A percentile compares a stretch with the other conserved stretches of the same genome.
Evolutionary conservation across 2,329 filamentous ascomycete genomes (phyloP).

Genomic region (Clarireedia paspali): DNA sequence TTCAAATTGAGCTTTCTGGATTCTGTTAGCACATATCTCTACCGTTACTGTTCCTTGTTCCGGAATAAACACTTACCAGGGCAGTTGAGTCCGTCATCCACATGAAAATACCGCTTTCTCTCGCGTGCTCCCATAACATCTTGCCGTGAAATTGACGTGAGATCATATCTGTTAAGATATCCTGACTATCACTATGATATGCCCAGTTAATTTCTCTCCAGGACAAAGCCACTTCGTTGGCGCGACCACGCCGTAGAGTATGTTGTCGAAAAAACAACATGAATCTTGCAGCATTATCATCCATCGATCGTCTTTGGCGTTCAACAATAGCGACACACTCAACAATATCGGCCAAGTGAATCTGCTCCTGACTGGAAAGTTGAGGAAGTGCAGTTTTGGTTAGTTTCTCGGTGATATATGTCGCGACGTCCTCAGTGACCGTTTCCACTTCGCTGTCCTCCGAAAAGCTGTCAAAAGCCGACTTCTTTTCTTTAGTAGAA

Average conservation of each 20-base stretch:
- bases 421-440: slow-evolving; percentile 65
- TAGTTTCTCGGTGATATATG: slow-evolving; percentile 68
- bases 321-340: slow-evolving; percentile 81
- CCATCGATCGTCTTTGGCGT: slow-evolving; percentile 79
- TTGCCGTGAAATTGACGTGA: slow-evolving; percentile 70
- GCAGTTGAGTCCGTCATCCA: slow-evolving; percentile 77
- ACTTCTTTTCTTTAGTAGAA: slow-evolving; percentile 22
- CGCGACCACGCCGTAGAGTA: slow-evolving; percentile 58
- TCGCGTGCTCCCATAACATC: slow-evolving; percentile 77
- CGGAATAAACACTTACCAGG: slow-evolving; percentile 49
- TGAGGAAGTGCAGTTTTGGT: slow-evolving; percentile 67
- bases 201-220: slow-evolving; percentile 83
- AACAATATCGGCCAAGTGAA: slow-evolving; percentile 74
- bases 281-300: slow-evolving; percentile 82
- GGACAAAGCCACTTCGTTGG: slow-evolving; percentile 56
- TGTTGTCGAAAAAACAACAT: slow-evolving; percentile 83
- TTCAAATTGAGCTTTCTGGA: slow-evolving; percentile 72
- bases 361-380: slow-evolving; percentile 78
- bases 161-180: slow-evolving; percentile 81
- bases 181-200: slow-evolving; percentile 77
- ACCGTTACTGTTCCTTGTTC: slow-evolving; percentile 11
- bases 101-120: slow-evolving; percentile 87
- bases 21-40: slow-evolving; percentile 6
- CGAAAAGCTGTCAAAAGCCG: slow-evolving; percentile 40
- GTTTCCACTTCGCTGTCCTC: slow-evolving; percentile 51